Conservation (phyloP, 768 basidiomycete species). For the Lactarius evosmus region DNA sequence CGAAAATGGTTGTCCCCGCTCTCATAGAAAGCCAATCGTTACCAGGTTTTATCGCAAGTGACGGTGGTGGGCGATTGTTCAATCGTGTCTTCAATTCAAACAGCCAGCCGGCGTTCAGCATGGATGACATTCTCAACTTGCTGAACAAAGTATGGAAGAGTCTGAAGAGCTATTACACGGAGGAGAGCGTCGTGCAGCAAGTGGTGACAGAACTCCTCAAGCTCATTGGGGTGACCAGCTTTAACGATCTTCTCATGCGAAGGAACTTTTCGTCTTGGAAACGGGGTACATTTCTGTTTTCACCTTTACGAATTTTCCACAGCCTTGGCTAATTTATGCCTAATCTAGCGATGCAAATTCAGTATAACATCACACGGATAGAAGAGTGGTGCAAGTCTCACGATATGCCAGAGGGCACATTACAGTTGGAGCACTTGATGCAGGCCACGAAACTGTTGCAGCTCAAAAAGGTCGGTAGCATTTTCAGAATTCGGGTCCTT, state of each 20-base stretch:
- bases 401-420: slow-evolving; percentile 97
- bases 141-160: slow-evolving; percentile 98
- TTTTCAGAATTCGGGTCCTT: not conserved
- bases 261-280: slow-evolving; percentile 99
- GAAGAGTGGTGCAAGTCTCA: slow-evolving; percentile 99
- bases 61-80: slow-evolving; percentile 90
- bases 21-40: slow-evolving; percentile 96
- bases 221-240: slow-evolving; percentile 93
- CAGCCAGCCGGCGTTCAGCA: slow-evolving; percentile 85
- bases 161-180: slow-evolving; percentile 97
- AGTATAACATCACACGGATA: slow-evolving; percentile 97
- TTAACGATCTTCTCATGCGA: slow-evolving; percentile 97
- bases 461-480: slow-evolving; percentile 78
- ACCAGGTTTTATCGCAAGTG: slow-evolving; percentile 95
- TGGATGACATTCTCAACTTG: slow-evolving; percentile 97
- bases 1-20: slow-evolving; percentile 99
- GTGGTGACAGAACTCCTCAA: slow-evolving; percentile 93
- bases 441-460: slow-evolving; percentile 98
- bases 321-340: not conserved
- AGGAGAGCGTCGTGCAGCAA: slow-evolving; percentile 94
- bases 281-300: slow-evolving; percentile 62
- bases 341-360: slow-evolving; percentile 94
- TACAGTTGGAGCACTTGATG: slow-evolving; percentile 98
- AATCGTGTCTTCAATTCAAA: slow-evolving; percentile 87
- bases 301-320: not conserved